phyloP scores from a whole-genome alignment of 2,329 filamentous ascomycete genomes.

The Sporothrix pseudoabietina region DNA sequence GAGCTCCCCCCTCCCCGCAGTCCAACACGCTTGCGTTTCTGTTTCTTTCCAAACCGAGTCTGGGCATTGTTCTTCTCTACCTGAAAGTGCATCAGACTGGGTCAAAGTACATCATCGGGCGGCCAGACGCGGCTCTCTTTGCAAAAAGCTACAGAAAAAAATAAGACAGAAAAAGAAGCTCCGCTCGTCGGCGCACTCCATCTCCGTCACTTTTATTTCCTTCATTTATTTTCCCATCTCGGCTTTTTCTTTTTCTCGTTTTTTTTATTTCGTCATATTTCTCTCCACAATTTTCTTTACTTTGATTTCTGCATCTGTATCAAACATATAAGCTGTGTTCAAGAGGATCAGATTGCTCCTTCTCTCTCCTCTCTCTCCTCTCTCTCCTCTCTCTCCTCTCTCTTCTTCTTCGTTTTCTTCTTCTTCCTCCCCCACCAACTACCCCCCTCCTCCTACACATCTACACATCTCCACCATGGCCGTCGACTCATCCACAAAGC shows the following conservation, averaged over 20 bases:
- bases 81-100: background rate
- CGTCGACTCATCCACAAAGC: slow-evolving; percentile 15
- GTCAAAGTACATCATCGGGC: background rate
- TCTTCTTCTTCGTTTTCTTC: background rate
- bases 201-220: background rate
- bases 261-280: background rate
- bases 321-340: background rate
- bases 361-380: background rate
- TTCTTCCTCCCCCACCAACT: background rate
- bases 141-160: background rate
- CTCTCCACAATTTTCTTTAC: background rate
- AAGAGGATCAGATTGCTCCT: background rate
- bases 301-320: background rate
- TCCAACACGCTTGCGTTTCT: slow-evolving; percentile 2
- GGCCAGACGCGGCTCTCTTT: slow-evolving; percentile 7
- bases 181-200: slow-evolving; percentile 18
- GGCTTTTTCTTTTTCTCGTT: background rate
- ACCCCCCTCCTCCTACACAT: background rate
- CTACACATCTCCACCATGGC: slow-evolving; percentile 15
- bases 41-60: background rate
- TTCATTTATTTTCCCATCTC: background rate
- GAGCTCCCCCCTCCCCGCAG: slow-evolving; percentile 3
- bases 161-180: background rate
- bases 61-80: background rate
- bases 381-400: background rate